Percentiles rank a stretch among this genome's conserved stretches.
Conservation (phyloP, 2,329 filamentous ascomycete genomes). For the Nigrospora sphaerica region DNA sequence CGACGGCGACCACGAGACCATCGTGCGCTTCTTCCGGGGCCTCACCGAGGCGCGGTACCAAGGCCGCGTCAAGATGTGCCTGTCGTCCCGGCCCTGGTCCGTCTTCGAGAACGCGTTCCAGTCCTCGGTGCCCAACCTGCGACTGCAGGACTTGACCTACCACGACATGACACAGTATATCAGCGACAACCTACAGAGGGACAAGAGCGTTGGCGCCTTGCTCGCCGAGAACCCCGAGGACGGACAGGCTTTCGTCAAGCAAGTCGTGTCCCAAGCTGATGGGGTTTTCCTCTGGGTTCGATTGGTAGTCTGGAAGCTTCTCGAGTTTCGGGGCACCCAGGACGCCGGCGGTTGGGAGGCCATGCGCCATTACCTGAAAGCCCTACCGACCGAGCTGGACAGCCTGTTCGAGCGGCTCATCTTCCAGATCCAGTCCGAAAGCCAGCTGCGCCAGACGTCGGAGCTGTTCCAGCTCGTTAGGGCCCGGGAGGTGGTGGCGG, state of each 20-base stretch:
- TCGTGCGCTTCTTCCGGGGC: conserved; percentile 11
- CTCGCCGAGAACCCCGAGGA: conserved; percentile 4
- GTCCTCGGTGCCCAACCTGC: conserved; percentile 11
- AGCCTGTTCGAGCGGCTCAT: conserved; percentile 21
- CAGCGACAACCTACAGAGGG: conserved; percentile 7
- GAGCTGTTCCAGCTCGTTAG: conserved; percentile 21
- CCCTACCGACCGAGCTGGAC: conserved; percentile 18
- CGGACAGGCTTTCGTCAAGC: conserved; percentile 1
- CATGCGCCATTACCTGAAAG: conserved; percentile 3
- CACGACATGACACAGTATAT: conserved; percentile 15
- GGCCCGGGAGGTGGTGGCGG: conserved; percentile 22
- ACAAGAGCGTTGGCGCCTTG: conserved; percentile 6
- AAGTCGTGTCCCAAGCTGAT: conserved; percentile 10
- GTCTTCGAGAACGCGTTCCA: conserved; percentile 16
- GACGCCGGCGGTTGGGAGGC: neutral
- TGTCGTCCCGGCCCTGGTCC: conserved; percentile 19
- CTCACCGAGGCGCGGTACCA: conserved; percentile 8
- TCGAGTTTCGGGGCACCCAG: neutral
- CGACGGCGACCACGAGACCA: conserved; percentile 14
- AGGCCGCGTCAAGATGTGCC: conserved; percentile 14
- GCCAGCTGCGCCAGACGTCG: conserved; percentile 13
- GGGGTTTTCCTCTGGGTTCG: conserved; percentile 19
- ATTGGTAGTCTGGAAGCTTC: conserved; percentile 19
- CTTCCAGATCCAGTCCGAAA: conserved; percentile 16
- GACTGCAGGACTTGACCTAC: conserved; percentile 14